These are phyloP conservation scores for Tephrocybe sp. DNA, from an alignment of 768 basidiomycete genomes.

Conservation along the genomic window DNA sequence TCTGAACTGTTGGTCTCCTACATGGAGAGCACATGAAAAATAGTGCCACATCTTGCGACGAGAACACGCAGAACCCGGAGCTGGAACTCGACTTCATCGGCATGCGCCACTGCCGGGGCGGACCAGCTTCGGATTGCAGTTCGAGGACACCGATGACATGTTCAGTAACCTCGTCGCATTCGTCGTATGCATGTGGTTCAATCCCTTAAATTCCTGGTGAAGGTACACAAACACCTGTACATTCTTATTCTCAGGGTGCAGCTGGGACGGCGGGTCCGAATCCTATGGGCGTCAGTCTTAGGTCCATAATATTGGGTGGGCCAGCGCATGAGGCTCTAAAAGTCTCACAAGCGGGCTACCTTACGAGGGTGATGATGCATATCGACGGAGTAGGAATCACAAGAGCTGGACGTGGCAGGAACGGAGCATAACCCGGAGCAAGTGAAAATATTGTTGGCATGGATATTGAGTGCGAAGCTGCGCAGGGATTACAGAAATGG, in stretches of 20 bases:
- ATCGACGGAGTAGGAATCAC: background rate
- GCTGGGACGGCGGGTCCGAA: slow-evolving; percentile 21
- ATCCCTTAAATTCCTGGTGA: slow-evolving; percentile 36
- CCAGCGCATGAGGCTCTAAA: slow-evolving; percentile 26
- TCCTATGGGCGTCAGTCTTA: slow-evolving; percentile 28
- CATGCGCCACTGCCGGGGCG: slow-evolving; percentile 15
- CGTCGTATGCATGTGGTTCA: slow-evolving; percentile 24
- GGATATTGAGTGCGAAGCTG: slow-evolving; percentile 15
- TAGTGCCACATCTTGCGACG: background rate
- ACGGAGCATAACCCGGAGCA: slow-evolving; percentile 23
- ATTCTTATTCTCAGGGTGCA: slow-evolving; percentile 5
- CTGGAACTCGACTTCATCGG: slow-evolving; percentile 11
- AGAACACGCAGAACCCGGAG: slow-evolving; percentile 2
- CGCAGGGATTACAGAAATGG: too few relatives aligned
- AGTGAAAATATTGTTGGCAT: slow-evolving; percentile 28
- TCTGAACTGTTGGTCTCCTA: slow-evolving; percentile 72
- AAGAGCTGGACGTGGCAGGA: slow-evolving; percentile 12
- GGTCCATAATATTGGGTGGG: slow-evolving; percentile 15
- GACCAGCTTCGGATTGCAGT: slow-evolving; percentile 13
- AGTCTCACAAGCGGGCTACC: slow-evolving; percentile 19
- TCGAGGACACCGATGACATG: slow-evolving; percentile 24
- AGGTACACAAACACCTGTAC: slow-evolving; percentile 21
- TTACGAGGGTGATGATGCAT: slow-evolving; percentile 18
- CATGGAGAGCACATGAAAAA: slow-evolving; percentile 7
- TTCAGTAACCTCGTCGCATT: slow-evolving; percentile 28